phyloP scores from a whole-genome alignment of 1,139 yeast genomes.

The Saccharomyces hybrid region DNA sequence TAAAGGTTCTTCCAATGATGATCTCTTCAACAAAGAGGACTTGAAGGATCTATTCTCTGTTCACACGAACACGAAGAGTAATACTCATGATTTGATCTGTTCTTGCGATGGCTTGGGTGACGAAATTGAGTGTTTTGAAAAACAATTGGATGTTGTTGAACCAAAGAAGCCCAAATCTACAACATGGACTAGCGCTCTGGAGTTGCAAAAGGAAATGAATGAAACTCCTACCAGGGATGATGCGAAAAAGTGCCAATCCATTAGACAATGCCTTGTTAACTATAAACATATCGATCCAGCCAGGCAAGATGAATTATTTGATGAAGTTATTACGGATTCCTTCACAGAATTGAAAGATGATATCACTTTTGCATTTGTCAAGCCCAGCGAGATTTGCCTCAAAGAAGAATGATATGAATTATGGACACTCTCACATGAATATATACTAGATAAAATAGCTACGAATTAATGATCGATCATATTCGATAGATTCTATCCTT shows the following conservation, averaged over 20 bases:
- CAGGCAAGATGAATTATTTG: conserved; percentile 12
- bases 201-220: conserved; percentile 36
- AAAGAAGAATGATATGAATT: not conserved
- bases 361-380: conserved; percentile 27
- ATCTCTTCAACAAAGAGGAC: too few species aligned
- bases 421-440: not conserved
- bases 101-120: conserved; percentile 46
- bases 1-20: too few species aligned
- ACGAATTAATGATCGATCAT: not conserved
- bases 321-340: conserved; percentile 20
- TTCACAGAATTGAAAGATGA: conserved; percentile 8
- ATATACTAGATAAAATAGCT: not conserved
- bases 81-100: conserved; percentile 83
- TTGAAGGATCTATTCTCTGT: conserved; percentile 32
- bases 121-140: conserved; percentile 15
- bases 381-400: conserved; percentile 12
- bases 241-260: conserved; percentile 34
- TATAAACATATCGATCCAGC: conserved; percentile 56
- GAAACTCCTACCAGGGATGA: conserved; percentile 25
- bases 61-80: conserved; percentile 45
- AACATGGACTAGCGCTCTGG: conserved; percentile 48
- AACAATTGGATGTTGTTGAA: conserved; percentile 15
- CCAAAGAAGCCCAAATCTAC: not conserved
- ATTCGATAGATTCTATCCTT: not conserved
- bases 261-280: conserved; percentile 51